Evolutionary conservation across 208 protist genomes (phyloP).

Genomic region (Wallacemonas sp.): DNA sequence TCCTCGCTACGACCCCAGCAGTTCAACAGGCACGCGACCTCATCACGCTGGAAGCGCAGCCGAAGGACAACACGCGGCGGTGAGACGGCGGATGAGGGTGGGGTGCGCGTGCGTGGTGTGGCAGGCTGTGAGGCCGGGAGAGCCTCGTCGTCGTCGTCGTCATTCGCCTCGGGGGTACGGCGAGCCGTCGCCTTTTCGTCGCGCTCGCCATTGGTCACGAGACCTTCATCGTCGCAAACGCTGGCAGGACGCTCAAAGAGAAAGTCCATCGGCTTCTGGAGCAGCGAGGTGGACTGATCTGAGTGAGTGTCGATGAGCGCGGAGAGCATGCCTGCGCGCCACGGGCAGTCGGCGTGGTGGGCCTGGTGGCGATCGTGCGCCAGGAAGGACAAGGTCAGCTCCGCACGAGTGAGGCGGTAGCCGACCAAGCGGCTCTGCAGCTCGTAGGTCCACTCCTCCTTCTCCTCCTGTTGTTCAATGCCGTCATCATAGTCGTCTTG

Average conservation of each 20-base stretch:
- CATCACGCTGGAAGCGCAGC: constrained; percentile 41
- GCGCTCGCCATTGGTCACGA: neutral
- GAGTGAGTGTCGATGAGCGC: constrained; percentile 13
- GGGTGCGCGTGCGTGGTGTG: too few species aligned
- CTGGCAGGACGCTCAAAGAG: neutral
- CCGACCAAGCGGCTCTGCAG: neutral
- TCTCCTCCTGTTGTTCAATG: neutral
- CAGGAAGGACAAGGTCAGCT: neutral
- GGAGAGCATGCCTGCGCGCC: constrained; percentile 19
- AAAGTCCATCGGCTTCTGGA: constrained; percentile 3
- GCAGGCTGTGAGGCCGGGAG: too few species aligned
- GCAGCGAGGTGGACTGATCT: neutral
- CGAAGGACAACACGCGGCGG: constrained; percentile 18
- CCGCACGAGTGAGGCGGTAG: neutral
- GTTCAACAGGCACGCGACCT: constrained; percentile 53
- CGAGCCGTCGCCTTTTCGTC: neutral
- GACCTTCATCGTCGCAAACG: too few species aligned
- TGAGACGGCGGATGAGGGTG: neutral
- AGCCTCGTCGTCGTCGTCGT: too few species aligned
- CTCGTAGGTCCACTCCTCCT: neutral
- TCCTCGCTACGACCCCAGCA: constrained; percentile 54
- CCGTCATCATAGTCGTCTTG: too few species aligned
- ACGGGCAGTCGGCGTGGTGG: constrained; percentile 28
- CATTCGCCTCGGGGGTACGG: too few species aligned
- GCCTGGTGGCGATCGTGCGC: constrained; percentile 3